A percentile compares a stretch with the other conserved stretches of the same genome.
Conservation (phyloP, 352 stramenopile genomes). For the Pythium grandisporangium region DNA sequence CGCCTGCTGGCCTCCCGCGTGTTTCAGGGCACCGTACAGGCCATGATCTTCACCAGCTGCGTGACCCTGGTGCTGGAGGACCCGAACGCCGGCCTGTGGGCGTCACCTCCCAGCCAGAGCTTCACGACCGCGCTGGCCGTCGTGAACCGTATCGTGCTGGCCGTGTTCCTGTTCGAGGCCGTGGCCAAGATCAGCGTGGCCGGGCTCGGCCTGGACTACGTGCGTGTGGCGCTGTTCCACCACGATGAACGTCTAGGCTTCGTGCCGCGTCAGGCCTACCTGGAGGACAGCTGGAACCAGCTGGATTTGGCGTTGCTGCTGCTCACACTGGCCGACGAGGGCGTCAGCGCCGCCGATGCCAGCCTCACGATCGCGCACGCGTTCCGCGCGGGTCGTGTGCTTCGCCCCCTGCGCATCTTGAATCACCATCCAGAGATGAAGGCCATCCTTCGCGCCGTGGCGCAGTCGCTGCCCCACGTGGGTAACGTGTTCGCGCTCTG, state of each 20-base stretch:
- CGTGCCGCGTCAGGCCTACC: conserved; percentile 56
- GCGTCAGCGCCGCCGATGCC: conserved; percentile 33
- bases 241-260: conserved; percentile 55
- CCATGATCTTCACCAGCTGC: conserved; percentile 69
- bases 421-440: conserved; percentile 80
- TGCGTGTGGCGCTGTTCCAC: conserved; percentile 47
- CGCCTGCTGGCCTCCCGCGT: conserved; percentile 18
- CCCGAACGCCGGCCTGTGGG: conserved; percentile 51
- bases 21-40: conserved; percentile 51
- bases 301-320: conserved; percentile 54
- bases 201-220: conserved; percentile 56
- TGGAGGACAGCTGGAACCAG: conserved; percentile 73
- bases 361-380: conserved; percentile 34
- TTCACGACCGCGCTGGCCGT: conserved; percentile 23
- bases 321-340: conserved; percentile 42
- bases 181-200: conserved; percentile 38
- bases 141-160: conserved; percentile 35
- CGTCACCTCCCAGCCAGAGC: conserved; percentile 19
- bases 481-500: conserved; percentile 68
- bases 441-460: conserved; percentile 54
- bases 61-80: conserved; percentile 64
- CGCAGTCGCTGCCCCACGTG: conserved; percentile 55
- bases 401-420: conserved; percentile 57
- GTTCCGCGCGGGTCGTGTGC: conserved; percentile 58
- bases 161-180: conserved; percentile 49